Base-by-base conservation (phyloP, 345 rosid species). In the Melastoma malabathricum region DNA sequence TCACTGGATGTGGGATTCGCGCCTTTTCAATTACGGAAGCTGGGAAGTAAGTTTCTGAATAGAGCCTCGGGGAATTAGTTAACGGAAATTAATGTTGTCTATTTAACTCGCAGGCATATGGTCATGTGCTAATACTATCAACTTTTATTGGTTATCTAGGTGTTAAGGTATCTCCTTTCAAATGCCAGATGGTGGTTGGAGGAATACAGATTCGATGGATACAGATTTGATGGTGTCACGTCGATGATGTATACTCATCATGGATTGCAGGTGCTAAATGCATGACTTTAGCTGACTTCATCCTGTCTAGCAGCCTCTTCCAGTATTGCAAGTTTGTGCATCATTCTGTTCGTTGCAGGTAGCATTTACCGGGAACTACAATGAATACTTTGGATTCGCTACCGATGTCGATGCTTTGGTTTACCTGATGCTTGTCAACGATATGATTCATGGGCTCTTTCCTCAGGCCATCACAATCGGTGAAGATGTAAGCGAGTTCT, bases 181-280 rank as follows among this genome's bases (percentile, higher is more conserved):
- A 90, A 90, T 69, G 98, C 96, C 41, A 78, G 98, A 68, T 90
- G 98, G 98, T 90, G 98, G 98, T 73, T 90, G 47, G 98, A 90
- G 47, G 96, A 90, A 67, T 90, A 78, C 62, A 82, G 78, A 63
- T 86, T 90, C 56, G 98, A 86, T 73, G 98, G 98, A 20, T 90
- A 82, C 68, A 82, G 98, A 73, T 90, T 86, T 76, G 96, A 90
- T 74, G 98, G 96, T 17, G 98, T 90, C 59, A 90, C 96, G 64
- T 86, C 98, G 48, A 90, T 90, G 98, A 90, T 90, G 96, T 86
- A 90, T 49, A 78, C 92, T 52, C 98, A 86, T 72, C 98, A 84
- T 74, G 98, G 98, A 44, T 73, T 86, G 72, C 72, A 78, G 94
- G 94, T 90, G 64, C 25, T 22, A 22, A 22, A 22, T 22, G 25